These are phyloP conservation scores for Pseudotsuga menziesii DNA, from an alignment of 75 land plant genomes.

Conservation along the genomic window DNA sequence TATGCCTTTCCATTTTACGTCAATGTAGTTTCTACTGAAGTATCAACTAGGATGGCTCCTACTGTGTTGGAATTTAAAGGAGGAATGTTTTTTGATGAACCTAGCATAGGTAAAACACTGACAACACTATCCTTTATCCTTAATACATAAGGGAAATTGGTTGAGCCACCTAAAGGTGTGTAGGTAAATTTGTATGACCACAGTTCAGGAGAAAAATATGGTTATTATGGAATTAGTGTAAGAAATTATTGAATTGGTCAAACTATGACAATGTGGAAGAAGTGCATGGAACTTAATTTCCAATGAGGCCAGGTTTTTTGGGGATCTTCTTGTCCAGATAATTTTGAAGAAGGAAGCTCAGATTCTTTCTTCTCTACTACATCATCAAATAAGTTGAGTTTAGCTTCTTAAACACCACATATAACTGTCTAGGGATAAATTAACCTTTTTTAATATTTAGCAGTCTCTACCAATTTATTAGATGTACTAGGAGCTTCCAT, in stretches of 20 bases:
- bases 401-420: constrained; percentile 7
- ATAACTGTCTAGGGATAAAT: background rate
- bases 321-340: constrained; percentile 5
- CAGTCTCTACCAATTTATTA: constrained; percentile 20
- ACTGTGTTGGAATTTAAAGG: constrained; percentile 76
- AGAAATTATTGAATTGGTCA: constrained; percentile 8
- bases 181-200: constrained; percentile 66
- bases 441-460: background rate
- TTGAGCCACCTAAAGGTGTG: constrained; percentile 74
- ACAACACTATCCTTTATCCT: constrained; percentile 88
- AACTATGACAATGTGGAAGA: constrained; percentile 29
- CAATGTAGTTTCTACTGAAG: constrained; percentile 64
- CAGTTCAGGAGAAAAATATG: constrained; percentile 53
- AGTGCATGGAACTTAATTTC: constrained; percentile 29
- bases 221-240: constrained; percentile 70
- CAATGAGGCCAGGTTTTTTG: constrained; percentile 23
- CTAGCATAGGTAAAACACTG: constrained; percentile 92
- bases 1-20: constrained; percentile 75
- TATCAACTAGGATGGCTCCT: constrained; percentile 57
- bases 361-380: constrained; percentile 5
- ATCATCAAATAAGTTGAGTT: constrained; percentile 17
- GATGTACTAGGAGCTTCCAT: constrained; percentile 29
- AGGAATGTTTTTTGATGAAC: constrained; percentile 98
- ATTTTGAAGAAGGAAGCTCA: constrained; percentile 2
- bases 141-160: constrained; percentile 83